Conservation (phyloP, 2,329 filamentous ascomycete genomes). For the Colletotrichum musae region DNA sequence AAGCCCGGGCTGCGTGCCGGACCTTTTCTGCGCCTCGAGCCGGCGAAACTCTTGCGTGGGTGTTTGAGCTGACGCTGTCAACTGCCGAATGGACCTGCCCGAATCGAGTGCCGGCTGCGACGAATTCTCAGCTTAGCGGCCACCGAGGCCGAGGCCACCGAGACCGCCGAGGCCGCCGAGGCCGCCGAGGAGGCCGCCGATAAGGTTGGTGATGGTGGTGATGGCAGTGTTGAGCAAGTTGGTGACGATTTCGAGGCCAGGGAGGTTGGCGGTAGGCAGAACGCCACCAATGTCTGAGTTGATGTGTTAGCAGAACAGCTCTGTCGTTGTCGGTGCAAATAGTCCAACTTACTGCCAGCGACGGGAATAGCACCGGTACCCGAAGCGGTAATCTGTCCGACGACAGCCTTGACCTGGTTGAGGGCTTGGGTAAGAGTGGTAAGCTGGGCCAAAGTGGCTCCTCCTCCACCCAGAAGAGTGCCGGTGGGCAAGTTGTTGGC, state of each 20-base stretch:
- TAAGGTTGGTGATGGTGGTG: not conserved
- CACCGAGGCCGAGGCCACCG: not conserved
- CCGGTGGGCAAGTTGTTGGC: not conserved
- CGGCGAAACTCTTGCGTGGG: slow-evolving; percentile 19
- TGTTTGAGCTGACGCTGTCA: slow-evolving; percentile 19
- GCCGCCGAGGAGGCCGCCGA: slow-evolving; percentile 1
- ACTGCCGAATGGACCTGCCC: slow-evolving; percentile 28
- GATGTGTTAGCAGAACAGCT: not conserved
- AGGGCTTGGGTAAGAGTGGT: not conserved
- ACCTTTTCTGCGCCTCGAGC: not conserved
- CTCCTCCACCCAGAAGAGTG: not conserved
- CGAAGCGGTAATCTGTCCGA: not conserved
- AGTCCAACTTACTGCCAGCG: slow-evolving; percentile 15
- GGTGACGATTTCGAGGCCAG: not conserved
- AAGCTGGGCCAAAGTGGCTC: not conserved
- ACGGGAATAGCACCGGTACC: not conserved
- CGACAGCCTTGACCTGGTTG: not conserved
- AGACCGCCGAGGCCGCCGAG: not conserved
- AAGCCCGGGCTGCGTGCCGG: not conserved
- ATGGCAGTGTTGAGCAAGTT: not conserved
- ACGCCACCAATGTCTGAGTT: slow-evolving; percentile 5
- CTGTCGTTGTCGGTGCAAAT: not conserved
- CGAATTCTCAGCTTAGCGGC: slow-evolving; percentile 10
- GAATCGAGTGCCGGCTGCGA: slow-evolving; percentile 17
- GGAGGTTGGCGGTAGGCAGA: not conserved